Evolutionary conservation across 805 yeast species (phyloP).

Genomic region (Ogataea neopini): DNA sequence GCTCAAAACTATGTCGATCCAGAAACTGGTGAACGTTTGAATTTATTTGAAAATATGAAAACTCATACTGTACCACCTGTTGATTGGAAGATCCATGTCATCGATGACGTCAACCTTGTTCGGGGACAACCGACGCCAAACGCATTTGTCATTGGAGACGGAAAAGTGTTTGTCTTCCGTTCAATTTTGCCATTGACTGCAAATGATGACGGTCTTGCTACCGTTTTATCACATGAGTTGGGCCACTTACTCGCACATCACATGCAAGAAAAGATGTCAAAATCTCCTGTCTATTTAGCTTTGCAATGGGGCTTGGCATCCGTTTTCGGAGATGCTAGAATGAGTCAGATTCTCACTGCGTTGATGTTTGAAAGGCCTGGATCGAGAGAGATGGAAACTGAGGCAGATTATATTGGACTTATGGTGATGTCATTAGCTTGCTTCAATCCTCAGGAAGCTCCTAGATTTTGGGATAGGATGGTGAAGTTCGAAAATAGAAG

Average conservation of each 20-base stretch:
- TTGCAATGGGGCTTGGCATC: constrained; percentile 55
- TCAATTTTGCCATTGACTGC: constrained; percentile 75
- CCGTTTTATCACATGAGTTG: constrained; percentile 89
- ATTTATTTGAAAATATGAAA: constrained; percentile 28
- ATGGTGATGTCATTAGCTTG: constrained; percentile 92
- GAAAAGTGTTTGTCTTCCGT: constrained; percentile 88
- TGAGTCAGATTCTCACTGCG: constrained; percentile 54
- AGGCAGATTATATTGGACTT: constrained; percentile 93
- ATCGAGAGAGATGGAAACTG: constrained; percentile 91
- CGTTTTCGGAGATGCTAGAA: constrained; percentile 56
- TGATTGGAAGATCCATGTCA: constrained; percentile 82
- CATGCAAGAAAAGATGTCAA: constrained; percentile 77
- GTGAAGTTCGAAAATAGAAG: constrained; percentile 44
- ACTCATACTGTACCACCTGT: constrained; percentile 30
- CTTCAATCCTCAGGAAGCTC: constrained; percentile 73
- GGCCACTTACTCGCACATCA: constrained; percentile 95
- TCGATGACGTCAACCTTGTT: constrained; percentile 56
- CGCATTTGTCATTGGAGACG: constrained; percentile 95
- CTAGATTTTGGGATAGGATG: constrained; percentile 84
- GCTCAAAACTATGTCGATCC: constrained; percentile 46
- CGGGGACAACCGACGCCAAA: constrained; percentile 76
- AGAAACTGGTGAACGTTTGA: constrained; percentile 29
- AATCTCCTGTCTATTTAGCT: constrained; percentile 67
- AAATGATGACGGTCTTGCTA: constrained; percentile 91
- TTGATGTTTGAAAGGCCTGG: constrained; percentile 76